Percentiles rank a stretch among this genome's conserved stretches.
phyloP scores from a whole-genome alignment of 2,329 filamentous ascomycete genomes.

The Hyphodiscus sp. region DNA sequence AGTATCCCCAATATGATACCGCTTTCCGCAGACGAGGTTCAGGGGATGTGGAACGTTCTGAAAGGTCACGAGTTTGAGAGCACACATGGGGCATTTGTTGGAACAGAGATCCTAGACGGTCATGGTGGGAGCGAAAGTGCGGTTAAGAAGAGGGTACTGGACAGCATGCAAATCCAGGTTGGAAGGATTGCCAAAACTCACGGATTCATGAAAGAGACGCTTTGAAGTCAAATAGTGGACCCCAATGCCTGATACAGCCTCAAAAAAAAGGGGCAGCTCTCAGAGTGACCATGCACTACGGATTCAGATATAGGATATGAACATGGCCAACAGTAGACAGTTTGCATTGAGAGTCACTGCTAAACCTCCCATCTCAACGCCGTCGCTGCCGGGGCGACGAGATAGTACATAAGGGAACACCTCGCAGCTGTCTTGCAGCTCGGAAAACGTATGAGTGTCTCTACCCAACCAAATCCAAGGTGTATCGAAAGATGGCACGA shows the following conservation, averaged over 20 bases:
- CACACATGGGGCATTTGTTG: constrained; percentile 62
- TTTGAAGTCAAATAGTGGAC: no score
- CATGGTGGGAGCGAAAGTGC: constrained; percentile 26
- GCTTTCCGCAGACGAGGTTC: constrained; percentile 55
- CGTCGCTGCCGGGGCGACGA: background rate
- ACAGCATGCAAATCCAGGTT: constrained; percentile 72
- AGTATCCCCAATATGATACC: constrained; percentile 71
- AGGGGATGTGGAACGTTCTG: constrained; percentile 63
- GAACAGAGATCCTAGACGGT: constrained; percentile 51
- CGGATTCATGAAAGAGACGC: constrained; percentile 20
- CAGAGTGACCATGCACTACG: no score
- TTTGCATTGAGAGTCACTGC: background rate
- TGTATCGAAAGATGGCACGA: background rate
- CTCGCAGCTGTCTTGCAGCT: background rate
- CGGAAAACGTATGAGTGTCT: background rate
- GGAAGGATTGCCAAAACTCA: constrained; percentile 28
- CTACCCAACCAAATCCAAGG: background rate
- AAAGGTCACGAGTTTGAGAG: constrained; percentile 54
- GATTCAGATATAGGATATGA: background rate
- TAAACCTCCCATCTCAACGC: background rate
- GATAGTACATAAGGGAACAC: background rate
- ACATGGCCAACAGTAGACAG: background rate
- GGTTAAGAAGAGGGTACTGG: constrained; percentile 59
- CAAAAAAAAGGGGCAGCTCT: no score
- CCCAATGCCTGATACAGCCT: no score